Percentiles rank a stretch among this genome's conserved stretches.
Conservation (phyloP, 768 basidiomycete species). For the Coprinellus aureogranulatus region DNA sequence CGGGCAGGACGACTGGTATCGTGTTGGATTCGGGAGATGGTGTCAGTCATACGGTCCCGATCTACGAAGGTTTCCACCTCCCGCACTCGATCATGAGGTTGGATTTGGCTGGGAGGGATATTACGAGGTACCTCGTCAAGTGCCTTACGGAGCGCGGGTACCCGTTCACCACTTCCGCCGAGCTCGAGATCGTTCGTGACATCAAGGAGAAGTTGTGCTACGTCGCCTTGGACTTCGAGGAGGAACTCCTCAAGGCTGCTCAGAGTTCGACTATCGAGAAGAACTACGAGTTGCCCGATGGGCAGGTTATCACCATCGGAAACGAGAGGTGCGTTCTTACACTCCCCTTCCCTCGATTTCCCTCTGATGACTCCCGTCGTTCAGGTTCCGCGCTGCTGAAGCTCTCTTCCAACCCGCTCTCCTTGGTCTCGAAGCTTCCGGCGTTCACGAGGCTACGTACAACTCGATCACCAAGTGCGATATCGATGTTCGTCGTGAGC, state of each 20-base stretch:
- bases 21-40: constrained; percentile 91
- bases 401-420: constrained; percentile 92
- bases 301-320: constrained; percentile 87
- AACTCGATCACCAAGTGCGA: constrained; percentile 61
- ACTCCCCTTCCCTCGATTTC: constrained; percentile 47
- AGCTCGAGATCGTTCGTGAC: constrained; percentile 85
- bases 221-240: constrained; percentile 85
- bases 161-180: constrained; percentile 77
- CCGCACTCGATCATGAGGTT: constrained; percentile 87
- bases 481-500: constrained; percentile 53
- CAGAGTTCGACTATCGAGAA: constrained; percentile 81
- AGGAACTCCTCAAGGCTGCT: constrained; percentile 81
- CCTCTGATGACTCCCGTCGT: not conserved
- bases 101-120: constrained; percentile 83
- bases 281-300: constrained; percentile 81
- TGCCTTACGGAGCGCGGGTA: constrained; percentile 84
- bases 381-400: constrained; percentile 91
- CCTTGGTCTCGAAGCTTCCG: constrained; percentile 84
- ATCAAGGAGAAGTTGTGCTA: constrained; percentile 94
- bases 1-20: constrained; percentile 85
- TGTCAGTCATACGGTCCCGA: constrained; percentile 88
- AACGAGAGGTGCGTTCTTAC: constrained; percentile 79
- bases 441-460: constrained; percentile 89
- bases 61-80: constrained; percentile 84
- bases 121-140: constrained; percentile 76